Evolutionary conservation across 805 yeast species (phyloP), one percentile per base, ranked within the genome.

Genomic region (Hermanozyma aechmeae): DNA sequence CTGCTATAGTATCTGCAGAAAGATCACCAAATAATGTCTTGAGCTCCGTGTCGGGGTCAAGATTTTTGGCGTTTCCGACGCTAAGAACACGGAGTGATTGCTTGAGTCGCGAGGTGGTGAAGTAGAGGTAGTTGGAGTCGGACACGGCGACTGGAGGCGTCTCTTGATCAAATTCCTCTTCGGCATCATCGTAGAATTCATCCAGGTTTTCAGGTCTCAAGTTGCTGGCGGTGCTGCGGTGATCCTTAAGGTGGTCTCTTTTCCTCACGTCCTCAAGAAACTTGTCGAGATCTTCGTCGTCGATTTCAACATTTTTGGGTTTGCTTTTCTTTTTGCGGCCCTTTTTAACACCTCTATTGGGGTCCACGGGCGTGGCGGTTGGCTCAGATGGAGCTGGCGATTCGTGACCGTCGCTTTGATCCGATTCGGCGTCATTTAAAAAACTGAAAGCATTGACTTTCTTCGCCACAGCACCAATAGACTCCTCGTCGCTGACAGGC

Each of bases 1-100:
- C 89, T 31, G 76, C 79, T 13, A 81, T 64, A 0, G 82, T 74
- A 24, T 76, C 80, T 5, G 66, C 48, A 1, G 86, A 75, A 11
- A 82, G 51, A 41, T 76, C 76, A 10, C 89, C 93, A 54, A 84
- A 81, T 28, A 84, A 54, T 35, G 66, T 60, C 33, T 70, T 70
- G 43, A 79, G 76, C 46, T 84, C 95, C 23, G 70, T 68, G 43
- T 84, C 93, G 1, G 89, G 80, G 46, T 83, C 89, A 25, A 84
- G 56, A 34, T 74, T 68, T 33, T 68, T 67, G 4, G 65, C 43
- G 16, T 68, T 54, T 3, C 47, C 49, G 3, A 77, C 50, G 11
- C 65, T 53, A 10, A 79, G 48, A 6, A 73, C 47, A 2, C 56
- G 46, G 2, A 68, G 43, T 9, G 63, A 48, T 19, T 51, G 45